Base-by-base conservation (phyloP, 139 green algal genomes). In the Closterium sp. region DNA sequence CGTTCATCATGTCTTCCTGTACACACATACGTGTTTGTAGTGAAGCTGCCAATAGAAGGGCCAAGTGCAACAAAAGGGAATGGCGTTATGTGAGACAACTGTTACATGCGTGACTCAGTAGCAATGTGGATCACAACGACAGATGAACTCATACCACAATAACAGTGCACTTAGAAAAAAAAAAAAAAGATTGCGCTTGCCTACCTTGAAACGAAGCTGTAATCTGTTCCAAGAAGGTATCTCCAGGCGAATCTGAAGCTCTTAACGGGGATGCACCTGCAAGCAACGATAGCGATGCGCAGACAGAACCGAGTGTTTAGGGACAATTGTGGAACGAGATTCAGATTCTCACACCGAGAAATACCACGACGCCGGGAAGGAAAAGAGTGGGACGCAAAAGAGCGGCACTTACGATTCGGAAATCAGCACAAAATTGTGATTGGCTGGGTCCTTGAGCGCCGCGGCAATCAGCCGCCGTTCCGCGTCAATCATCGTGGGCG, bases 381-480 rank as follows among this genome's bases (percentile, higher is more conserved):
- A 69, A 0, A 16, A 69, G 1, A 2, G 43, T 69, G 3, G 43
- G 43, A 69, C 43, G 43, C 21, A 69, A 87, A 87, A 25, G n/a
- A 2, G 83, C 16, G 83, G 90, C 25, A 91, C 35, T 88, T 33
- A 93, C 30, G 87, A 89, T 31, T 94, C 92, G 31, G 91, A 95
- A 32, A 94, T 3, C 2, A 94, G 92, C 12, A 94, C n/a, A 38
- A 94, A 94, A n/a, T 34, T 32, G 19, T 94, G 19, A 64, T 94
- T 94, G 76, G 31, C 25, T 23, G 87, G 92, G 35, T 94, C 92
- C 81, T 81, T 66, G 30, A 94, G 91, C 10, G 91, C 92, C 19
- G 32, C 36, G 0, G n/a, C 55, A 93, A 94, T 33, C 66, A 94
- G 69, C 84, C 83, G 33, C 87, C 33, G 32, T 89, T 94, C 92